Evolutionary conservation across 495 filamentous ascomycete genomes (phyloP).

Genomic region (Penicillium coffeae): DNA sequence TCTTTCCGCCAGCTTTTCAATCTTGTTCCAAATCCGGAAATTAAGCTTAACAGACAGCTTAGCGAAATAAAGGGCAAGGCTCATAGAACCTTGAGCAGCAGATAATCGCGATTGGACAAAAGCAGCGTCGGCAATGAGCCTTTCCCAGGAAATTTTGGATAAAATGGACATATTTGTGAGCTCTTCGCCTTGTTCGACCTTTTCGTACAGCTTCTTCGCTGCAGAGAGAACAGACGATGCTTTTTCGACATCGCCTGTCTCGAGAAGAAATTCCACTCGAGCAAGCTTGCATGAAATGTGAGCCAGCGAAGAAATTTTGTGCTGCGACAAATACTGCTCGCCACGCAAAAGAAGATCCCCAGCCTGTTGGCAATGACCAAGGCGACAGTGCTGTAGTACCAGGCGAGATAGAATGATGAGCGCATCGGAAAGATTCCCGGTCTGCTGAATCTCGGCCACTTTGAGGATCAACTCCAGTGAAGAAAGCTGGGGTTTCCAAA

Average conservation of each 20-base stretch:
- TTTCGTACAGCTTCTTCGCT: conserved; percentile 35
- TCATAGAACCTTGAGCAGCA: conserved; percentile 58
- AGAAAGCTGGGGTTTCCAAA: conserved; percentile 49
- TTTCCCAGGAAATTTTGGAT: conserved; percentile 42
- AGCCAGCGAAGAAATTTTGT: conserved; percentile 37
- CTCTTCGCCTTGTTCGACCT: conserved; percentile 29
- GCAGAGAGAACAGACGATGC: conserved; percentile 35
- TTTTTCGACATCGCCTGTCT: conserved; percentile 58
- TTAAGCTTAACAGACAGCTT: conserved; percentile 63
- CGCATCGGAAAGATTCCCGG: conserved; percentile 50
- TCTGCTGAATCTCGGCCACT: conserved; percentile 49
- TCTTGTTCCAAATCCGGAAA: conserved; percentile 65
- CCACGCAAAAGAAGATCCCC: conserved; percentile 60
- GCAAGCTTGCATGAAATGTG: conserved; percentile 61
- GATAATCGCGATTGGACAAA: conserved; percentile 61
- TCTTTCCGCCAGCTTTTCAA: conserved; percentile 50
- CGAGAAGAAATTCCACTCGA: conserved; percentile 69
- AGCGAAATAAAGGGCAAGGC: conserved; percentile 62
- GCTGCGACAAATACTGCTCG: conserved; percentile 40
- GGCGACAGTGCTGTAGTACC: conserved; percentile 66
- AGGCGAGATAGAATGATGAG: conserved; percentile 57
- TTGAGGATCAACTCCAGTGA: conserved; percentile 46
- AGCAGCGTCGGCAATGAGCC: conserved; percentile 47
- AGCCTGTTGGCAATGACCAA: conserved; percentile 76
- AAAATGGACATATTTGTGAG: conserved; percentile 22